Evolutionary conservation across 2,329 filamentous ascomycete genomes (phyloP), one percentile per base, ranked within the genome.

Genomic region (Plectosphaerella cucumerina): DNA sequence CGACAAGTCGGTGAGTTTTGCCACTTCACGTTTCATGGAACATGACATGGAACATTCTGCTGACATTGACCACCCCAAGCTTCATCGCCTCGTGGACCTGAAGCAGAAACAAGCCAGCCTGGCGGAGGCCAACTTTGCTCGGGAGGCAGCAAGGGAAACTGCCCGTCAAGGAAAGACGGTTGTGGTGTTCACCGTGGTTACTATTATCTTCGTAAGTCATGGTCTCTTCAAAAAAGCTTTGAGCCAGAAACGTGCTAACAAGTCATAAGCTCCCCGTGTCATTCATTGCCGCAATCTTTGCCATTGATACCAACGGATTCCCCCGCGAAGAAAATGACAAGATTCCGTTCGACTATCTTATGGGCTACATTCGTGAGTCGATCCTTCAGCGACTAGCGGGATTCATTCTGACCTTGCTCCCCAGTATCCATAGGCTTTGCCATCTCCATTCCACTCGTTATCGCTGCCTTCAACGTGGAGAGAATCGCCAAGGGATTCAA

Each of bases 1-100:
- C 1, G 53, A 61, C 21, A 50, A 47, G 9, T 60, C 63, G 56
- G 61, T 63, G 45, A 10, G 52, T 51, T 34, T 12, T 21, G n/a
- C 34, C 33, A 26, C 23, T 26, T 26, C 23, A 5, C 23, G 23
- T 26, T 26, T 5, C 23, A 5, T 26, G 23, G 23, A 26, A 26
- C 23, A 26, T 26, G 23, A 26, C 23, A 26, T 26, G 23, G 23
- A 26, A 26, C 23, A 26, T 26, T 10, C 31, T 26, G 20, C 17
- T 34, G 31, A 23, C 48, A 15, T 10, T 44, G 20, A 44, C 48
- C 20, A 17, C 22, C n/a, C 23, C 50, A 43, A 53, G 51, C 31
- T 53, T 12, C 44, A 47, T 31, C 44, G 49, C 9, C 44, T 53
- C 4, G 46, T 53, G 21, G 51, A 50, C 22, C 49, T 53, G 14